These are phyloP conservation scores for Cutaneotrichosporon sp. DNA, from an alignment of 1,284 basidiomycete genomes.

Conservation along the genomic window DNA sequence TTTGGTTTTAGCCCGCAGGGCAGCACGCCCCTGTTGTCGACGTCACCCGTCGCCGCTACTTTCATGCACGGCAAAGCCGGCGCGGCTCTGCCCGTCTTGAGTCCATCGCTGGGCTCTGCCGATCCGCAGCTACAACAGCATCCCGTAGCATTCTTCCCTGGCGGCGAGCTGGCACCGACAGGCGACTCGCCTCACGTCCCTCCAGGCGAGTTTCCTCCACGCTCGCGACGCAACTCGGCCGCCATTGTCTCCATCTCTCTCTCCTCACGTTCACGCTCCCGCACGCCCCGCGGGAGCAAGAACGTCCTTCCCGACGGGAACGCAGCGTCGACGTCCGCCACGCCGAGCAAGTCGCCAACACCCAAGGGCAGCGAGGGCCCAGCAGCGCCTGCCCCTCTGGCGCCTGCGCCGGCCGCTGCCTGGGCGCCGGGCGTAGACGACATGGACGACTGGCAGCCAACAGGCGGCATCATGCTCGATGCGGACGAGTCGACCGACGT, in stretches of 20 bases:
- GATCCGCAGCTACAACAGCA: neutral
- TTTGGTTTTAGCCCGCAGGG: conserved; percentile 3
- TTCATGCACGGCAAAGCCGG: conserved; percentile 6
- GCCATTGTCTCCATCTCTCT: conserved; percentile 43
- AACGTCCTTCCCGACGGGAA: conserved; percentile 13
- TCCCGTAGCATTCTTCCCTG: neutral
- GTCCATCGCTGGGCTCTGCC: conserved; percentile 3
- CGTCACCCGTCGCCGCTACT: too few species aligned
- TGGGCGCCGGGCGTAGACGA: conserved; percentile 31
- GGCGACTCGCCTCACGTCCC: conserved; percentile 24
- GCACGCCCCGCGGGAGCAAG: conserved; percentile 34
- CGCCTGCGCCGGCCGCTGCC: conserved; percentile 17
- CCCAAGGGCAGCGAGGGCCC: conserved; percentile 14
- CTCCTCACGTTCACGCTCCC: conserved; percentile 38
- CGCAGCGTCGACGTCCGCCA: conserved; percentile 27
- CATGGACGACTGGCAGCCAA: conserved; percentile 40
- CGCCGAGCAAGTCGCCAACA: conserved; percentile 32
- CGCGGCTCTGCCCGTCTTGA: conserved; percentile 6
- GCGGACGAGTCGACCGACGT: conserved; percentile 19
- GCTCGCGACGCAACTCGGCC: conserved; percentile 23
- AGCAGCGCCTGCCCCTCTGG: neutral
- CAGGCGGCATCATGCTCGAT: conserved; percentile 39
- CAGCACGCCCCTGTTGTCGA: neutral
- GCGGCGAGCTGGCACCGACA: conserved; percentile 5
- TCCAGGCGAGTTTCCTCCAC: conserved; percentile 12